Conservation (phyloP, 495 filamentous ascomycete genomes). For the Xylaria flabelliformis region DNA sequence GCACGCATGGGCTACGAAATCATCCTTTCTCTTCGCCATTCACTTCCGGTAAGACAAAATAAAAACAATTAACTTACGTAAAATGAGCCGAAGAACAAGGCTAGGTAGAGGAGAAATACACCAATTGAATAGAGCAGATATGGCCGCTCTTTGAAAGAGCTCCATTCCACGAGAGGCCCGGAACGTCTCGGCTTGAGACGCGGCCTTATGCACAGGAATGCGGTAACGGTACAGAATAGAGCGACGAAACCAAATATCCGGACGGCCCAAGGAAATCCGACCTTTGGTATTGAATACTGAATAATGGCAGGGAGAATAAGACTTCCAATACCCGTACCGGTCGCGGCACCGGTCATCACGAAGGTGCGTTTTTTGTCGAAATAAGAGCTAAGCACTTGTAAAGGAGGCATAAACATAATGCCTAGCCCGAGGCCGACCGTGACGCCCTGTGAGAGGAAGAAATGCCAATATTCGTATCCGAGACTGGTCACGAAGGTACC, state of each 20-base stretch:
- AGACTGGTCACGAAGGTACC: constrained; percentile 54
- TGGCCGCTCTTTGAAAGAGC: constrained; percentile 48
- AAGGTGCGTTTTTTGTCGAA: constrained; percentile 46
- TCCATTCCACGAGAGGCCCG: constrained; percentile 51
- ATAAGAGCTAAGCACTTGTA: constrained; percentile 50
- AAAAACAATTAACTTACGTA: constrained; percentile 46
- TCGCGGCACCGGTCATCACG: constrained; percentile 46
- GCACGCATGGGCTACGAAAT: not conserved
- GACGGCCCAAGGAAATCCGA: constrained; percentile 56
- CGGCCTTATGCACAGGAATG: constrained; percentile 37
- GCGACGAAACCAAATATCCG: constrained; percentile 45
- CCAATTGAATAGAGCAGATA: constrained; percentile 48
- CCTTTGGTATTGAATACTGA: constrained; percentile 49
- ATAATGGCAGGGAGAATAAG: constrained; percentile 50
- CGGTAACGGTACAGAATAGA: constrained; percentile 28
- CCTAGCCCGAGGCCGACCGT: constrained; percentile 51
- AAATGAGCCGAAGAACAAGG: constrained; percentile 54
- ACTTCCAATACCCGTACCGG: constrained; percentile 52
- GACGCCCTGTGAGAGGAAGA: constrained; percentile 53
- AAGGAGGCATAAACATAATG: constrained; percentile 51
- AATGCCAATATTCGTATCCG: constrained; percentile 49
- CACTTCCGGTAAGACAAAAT: constrained; percentile 13
- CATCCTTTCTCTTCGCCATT: not conserved
- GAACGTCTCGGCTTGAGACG: constrained; percentile 41
- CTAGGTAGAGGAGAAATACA: constrained; percentile 51